Evolutionary conservation across 2,329 filamentous ascomycete species (phyloP).

Genomic region (Tolypocladium tropicale): DNA sequence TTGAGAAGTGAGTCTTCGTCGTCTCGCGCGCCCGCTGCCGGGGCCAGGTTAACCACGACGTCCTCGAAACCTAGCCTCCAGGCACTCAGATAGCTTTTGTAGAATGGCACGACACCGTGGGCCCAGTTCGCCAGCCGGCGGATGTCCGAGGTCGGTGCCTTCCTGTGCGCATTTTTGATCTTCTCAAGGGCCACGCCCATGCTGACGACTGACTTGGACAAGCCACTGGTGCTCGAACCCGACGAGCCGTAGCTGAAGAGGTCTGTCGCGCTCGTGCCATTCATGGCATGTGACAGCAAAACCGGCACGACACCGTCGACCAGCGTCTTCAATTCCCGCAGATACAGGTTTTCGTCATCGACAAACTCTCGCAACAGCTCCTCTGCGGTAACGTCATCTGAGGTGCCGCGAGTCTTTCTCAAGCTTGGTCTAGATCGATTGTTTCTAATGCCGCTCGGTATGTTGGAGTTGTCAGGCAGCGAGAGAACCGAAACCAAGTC

Average conservation of each 20-base stretch:
- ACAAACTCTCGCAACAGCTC: slow-evolving; percentile 73
- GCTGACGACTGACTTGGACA: slow-evolving; percentile 80
- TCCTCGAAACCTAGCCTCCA: slow-evolving; percentile 95
- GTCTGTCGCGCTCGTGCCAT: slow-evolving; percentile 53
- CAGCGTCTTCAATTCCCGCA: slow-evolving; percentile 80
- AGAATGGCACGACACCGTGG: slow-evolving; percentile 64
- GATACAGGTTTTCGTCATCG: slow-evolving; percentile 79
- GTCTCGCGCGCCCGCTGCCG: slow-evolving; percentile 42
- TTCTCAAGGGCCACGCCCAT: slow-evolving; percentile 90
- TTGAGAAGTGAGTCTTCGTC: slow-evolving; percentile 51
- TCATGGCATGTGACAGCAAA: slow-evolving; percentile 73
- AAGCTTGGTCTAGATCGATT: slow-evolving; percentile 70
- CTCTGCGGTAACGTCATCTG: slow-evolving; percentile 57
- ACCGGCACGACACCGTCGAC: slow-evolving; percentile 95
- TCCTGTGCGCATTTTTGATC: slow-evolving; percentile 68
- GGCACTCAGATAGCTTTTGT: slow-evolving; percentile 73
- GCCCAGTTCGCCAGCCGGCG: slow-evolving; percentile 73
- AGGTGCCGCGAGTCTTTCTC: slow-evolving; percentile 58
- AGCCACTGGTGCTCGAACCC: slow-evolving; percentile 42
- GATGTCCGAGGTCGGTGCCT: slow-evolving; percentile 64
- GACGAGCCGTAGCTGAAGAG: slow-evolving; percentile 52
- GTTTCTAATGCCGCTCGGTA: slow-evolving; percentile 53
- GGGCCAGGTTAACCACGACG: slow-evolving; percentile 84
- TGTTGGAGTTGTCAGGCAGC: slow-evolving; percentile 45
- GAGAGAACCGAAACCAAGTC: slow-evolving; percentile 92